These are phyloP conservation scores for Sporothrix brasiliensis DNA, from an alignment of 2,329 filamentous ascomycete genomes.

Conservation along the genomic window DNA sequence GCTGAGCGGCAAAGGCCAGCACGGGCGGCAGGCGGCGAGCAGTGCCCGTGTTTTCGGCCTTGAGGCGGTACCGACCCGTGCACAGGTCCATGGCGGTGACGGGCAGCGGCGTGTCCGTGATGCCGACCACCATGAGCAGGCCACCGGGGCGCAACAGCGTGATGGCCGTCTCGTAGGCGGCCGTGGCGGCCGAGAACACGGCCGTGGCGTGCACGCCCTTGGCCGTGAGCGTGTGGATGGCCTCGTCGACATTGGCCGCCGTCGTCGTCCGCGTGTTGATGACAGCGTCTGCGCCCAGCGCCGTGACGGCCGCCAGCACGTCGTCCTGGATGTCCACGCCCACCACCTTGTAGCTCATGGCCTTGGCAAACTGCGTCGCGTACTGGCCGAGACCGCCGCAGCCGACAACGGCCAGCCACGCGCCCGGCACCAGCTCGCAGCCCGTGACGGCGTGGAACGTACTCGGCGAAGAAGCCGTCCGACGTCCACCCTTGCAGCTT, in stretches of 20 bases:
- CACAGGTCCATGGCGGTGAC: constrained; percentile 31
- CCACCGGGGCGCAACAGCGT: constrained; percentile 25
- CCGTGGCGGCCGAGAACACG: constrained; percentile 29
- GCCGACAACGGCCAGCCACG: constrained; percentile 40
- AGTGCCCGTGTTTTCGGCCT: constrained; percentile 35
- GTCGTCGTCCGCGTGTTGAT: constrained; percentile 18
- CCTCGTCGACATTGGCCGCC: background rate
- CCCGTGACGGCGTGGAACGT: constrained; percentile 72
- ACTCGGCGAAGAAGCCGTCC: constrained; percentile 41
- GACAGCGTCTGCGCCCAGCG: constrained; percentile 23
- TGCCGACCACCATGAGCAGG: constrained; percentile 31
- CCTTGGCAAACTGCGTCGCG: constrained; percentile 38
- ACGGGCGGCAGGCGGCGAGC: constrained; percentile 32
- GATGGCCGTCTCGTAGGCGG: constrained; percentile 25
- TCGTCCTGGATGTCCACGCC: constrained; percentile 38
- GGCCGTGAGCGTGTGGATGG: background rate
- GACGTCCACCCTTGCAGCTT: constrained; percentile 38
- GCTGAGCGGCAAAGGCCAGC: constrained; percentile 33
- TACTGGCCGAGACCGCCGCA: constrained; percentile 40
- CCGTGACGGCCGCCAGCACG: constrained; percentile 34
- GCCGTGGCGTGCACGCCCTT: constrained; percentile 30
- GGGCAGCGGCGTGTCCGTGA: constrained; percentile 29
- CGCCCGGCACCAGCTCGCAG: constrained; percentile 51
- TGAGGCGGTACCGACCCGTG: constrained; percentile 33
- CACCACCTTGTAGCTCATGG: constrained; percentile 38